These are phyloP conservation scores for Pseudopithomyces chartarum DNA, from an alignment of 2,329 filamentous ascomycete species.

Conservation along the genomic window DNA sequence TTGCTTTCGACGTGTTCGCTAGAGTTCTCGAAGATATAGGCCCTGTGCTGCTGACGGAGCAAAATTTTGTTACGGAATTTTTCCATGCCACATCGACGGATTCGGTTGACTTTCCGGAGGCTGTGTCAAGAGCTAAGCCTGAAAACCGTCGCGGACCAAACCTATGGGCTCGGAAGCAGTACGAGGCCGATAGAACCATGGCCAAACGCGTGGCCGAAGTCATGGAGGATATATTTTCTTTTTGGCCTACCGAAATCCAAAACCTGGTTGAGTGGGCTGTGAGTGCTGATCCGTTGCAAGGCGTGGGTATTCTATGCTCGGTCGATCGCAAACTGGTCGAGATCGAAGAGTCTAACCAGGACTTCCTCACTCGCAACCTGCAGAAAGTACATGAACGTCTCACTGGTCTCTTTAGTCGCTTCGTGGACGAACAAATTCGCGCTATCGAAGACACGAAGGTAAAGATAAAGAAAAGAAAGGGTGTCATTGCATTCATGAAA, in stretches of 20 bases:
- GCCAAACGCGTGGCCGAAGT: conserved; percentile 82
- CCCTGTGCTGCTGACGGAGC: conserved; percentile 85
- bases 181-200: conserved; percentile 86
- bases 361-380: conserved; percentile 80
- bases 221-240: conserved; percentile 88
- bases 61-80: conserved; percentile 96
- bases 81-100: conserved; percentile 92
- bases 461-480: conserved; percentile 98
- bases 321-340: conserved; percentile 80
- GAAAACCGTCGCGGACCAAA: conserved; percentile 73
- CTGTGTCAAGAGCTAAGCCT: conserved; percentile 69
- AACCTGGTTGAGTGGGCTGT: conserved; percentile 83
- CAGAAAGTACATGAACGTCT: conserved; percentile 79
- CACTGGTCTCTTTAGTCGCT: conserved; percentile 78
- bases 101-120: conserved; percentile 80
- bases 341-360: conserved; percentile 88
- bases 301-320: conserved; percentile 80
- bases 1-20: conserved; percentile 81
- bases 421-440: conserved; percentile 92
- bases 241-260: conserved; percentile 78
- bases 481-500: conserved; percentile 92
- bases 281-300: conserved; percentile 83
- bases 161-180: conserved; percentile 73
- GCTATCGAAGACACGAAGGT: conserved; percentile 98
- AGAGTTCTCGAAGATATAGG: conserved; percentile 81